phyloP scores from a whole-genome alignment of 2,329 filamentous ascomycete species.

The Hypoxylon sp. region DNA sequence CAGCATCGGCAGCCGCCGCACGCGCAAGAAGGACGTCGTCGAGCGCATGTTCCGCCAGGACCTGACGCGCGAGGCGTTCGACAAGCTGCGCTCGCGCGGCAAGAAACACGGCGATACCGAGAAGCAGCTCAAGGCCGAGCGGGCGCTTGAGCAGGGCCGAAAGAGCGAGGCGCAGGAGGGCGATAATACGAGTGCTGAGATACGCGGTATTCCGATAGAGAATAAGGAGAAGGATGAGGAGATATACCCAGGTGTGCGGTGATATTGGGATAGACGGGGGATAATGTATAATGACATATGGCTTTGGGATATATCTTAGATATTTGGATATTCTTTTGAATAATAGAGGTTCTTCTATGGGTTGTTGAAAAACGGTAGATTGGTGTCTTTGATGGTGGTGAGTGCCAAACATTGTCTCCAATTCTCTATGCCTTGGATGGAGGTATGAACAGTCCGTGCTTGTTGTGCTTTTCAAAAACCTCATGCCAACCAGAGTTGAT shows the following conservation, averaged over 20 bases:
- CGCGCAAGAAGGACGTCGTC: slow-evolving; percentile 88
- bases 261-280: slow-evolving; percentile 16
- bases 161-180: slow-evolving; percentile 50
- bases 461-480: too few species aligned
- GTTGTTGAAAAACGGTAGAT: not conserved
- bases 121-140: slow-evolving; percentile 50
- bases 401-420: not conserved
- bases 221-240: slow-evolving; percentile 3
- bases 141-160: slow-evolving; percentile 48
- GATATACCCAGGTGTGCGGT: slow-evolving; percentile 23
- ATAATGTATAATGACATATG: slow-evolving; percentile 27
- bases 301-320: too few species aligned
- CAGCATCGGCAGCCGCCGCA: slow-evolving; percentile 80
- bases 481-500: not conserved
- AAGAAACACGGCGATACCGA: slow-evolving; percentile 57
- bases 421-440: not conserved
- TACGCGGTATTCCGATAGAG: slow-evolving; percentile 35
- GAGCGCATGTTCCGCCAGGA: slow-evolving; percentile 83
- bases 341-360: slow-evolving; percentile 5
- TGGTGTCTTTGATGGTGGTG: not conserved
- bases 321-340: slow-evolving; percentile 1
- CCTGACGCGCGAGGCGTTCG: slow-evolving; percentile 71
- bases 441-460: too few species aligned
- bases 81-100: slow-evolving; percentile 65
- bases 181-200: slow-evolving; percentile 28